Evolutionary conservation across 495 filamentous ascomycete species (phyloP).

Genomic region (Pyronema omphalodes): DNA sequence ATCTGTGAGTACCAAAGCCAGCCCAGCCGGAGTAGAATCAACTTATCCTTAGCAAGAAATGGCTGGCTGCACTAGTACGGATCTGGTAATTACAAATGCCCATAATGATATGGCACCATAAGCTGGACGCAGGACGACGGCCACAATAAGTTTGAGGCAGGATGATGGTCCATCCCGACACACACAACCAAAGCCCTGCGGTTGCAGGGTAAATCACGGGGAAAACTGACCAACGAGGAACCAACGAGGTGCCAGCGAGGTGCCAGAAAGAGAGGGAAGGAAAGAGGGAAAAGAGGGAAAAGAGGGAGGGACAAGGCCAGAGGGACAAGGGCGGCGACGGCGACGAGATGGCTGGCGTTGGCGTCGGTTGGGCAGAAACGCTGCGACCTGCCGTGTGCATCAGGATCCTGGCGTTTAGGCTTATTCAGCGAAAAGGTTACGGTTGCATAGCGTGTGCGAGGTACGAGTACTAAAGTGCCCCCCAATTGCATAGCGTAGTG

Average conservation of each 20-base stretch:
- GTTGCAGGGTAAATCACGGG: background rate
- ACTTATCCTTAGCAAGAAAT: conserved; percentile 3
- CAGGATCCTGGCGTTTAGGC: too few relatives aligned
- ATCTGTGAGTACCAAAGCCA: background rate
- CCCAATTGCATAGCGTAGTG: too few relatives aligned
- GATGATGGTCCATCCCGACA: background rate
- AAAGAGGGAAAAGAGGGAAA: background rate
- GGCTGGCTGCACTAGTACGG: background rate
- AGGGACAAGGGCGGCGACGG: too few relatives aligned
- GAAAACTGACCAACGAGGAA: background rate
- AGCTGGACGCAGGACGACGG: background rate
- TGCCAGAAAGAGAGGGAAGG: background rate
- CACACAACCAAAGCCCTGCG: background rate
- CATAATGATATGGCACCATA: background rate
- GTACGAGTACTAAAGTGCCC: too few relatives aligned
- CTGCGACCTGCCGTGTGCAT: too few relatives aligned
- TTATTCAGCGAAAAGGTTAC: too few relatives aligned
- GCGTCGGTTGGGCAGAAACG: too few relatives aligned
- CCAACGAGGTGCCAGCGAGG: background rate
- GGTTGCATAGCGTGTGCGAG: too few relatives aligned
- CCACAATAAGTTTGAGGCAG: too few relatives aligned
- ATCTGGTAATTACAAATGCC: background rate
- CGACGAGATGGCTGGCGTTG: too few relatives aligned
- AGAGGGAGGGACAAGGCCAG: background rate
- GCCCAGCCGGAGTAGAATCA: background rate